Conservation (phyloP, 2,329 filamentous ascomycete genomes). For the Hymenoscyphus infarciens region DNA sequence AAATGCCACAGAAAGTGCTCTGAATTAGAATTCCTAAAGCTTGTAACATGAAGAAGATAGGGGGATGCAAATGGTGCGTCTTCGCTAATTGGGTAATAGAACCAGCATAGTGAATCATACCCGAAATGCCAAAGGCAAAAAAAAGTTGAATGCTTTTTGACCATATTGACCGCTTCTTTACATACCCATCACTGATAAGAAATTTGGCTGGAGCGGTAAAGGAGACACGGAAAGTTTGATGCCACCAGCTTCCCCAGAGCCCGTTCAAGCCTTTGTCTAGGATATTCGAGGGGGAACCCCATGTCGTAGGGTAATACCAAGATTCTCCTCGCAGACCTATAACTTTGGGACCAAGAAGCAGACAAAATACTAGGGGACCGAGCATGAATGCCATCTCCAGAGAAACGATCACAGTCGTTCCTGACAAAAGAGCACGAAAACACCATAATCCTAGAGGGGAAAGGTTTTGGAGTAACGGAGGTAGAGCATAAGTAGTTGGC, state of each 20-base stretch:
- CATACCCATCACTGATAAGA: constrained; percentile 41
- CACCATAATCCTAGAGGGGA: constrained; percentile 46
- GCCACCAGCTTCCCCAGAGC: constrained; percentile 86
- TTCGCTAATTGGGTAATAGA: constrained; percentile 61
- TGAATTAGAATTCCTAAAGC: constrained; percentile 64
- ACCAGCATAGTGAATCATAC: constrained; percentile 66
- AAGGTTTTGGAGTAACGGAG: constrained; percentile 43
- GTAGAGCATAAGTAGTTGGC: constrained; percentile 40
- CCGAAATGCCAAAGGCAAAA: constrained; percentile 63
- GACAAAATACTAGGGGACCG: constrained; percentile 54
- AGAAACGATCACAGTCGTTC: constrained; percentile 55
- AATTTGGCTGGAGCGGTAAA: constrained; percentile 59
- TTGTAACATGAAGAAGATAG: constrained; percentile 71
- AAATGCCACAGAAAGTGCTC: constrained; percentile 36
- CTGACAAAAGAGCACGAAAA: constrained; percentile 55
- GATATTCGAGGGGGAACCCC: constrained; percentile 51
- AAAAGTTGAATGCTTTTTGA: constrained; percentile 38
- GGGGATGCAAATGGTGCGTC: constrained; percentile 49
- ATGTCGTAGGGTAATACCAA: constrained; percentile 60
- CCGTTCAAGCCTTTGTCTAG: constrained; percentile 70
- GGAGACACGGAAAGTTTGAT: constrained; percentile 78
- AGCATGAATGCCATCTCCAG: constrained; percentile 59
- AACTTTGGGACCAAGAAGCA: constrained; percentile 47
- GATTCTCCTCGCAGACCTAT: constrained; percentile 52
- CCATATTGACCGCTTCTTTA: constrained; percentile 37